Evolutionary conservation across 2,329 filamentous ascomycete genomes (phyloP), one percentile per base, ranked within the genome.

Genomic region (Furcasterigmium furcatum): DNA sequence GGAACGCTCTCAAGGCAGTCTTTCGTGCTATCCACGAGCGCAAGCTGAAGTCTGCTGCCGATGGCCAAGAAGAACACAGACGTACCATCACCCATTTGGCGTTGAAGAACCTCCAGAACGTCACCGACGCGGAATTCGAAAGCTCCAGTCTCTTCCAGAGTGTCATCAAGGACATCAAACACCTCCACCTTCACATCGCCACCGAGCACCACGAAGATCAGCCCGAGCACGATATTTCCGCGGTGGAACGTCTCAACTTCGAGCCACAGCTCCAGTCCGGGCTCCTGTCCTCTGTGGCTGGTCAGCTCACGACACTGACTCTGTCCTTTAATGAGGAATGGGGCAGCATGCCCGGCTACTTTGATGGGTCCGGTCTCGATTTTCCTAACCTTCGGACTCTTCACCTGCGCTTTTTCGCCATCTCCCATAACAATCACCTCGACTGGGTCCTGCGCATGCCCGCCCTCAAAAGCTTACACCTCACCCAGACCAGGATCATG

Each of bases 401-500:
- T 12, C 49, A 32, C 0, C 39, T 62, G 16, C 43, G 38, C 1
- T 2, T 47, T 0, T 56, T 47, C 10, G 27, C 46, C 0, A 52
- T 60, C 25, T 30, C 52, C 0, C 52, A 52, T 4, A 16, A 55
- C 13, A 48, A 58, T 7, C 56, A 61, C 1, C 51, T 58, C 12
- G 53, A 57, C 6, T 62, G 56, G 59, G 49, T 60, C 19, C 43
- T 58, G 2, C 9, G 39, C 0, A 52, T 54, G 7, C 19, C 35
- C 4, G 44, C 53, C 1, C 44, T 59, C 0, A 41, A 14, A 1
- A 34, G 20, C 0, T 42, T 59, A 1, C 24, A 43, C 0, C 21
- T 59, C 3, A 35, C 50, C 12, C 34, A 10, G 2, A 58, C 54
- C 29, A 6, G 45, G 40, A 36, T 56, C 21, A 51, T 32, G 0